A percentile compares a stretch with the other conserved stretches of the same genome.
Conservation (phyloP, 768 basidiomycete species). For the Dioszegia crocea region DNA sequence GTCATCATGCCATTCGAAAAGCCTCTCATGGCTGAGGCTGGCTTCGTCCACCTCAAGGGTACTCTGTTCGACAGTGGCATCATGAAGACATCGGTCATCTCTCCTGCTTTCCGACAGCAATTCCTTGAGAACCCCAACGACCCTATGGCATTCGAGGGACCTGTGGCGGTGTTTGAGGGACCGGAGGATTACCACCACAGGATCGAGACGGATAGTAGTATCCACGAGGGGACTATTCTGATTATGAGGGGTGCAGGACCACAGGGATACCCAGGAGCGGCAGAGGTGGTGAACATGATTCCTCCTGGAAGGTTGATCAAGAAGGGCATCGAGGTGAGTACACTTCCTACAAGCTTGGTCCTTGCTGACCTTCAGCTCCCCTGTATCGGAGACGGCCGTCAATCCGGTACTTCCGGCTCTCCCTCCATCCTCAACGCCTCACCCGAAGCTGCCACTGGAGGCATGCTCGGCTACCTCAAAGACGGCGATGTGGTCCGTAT, state of each 20-base stretch:
- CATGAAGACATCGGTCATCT: constrained; percentile 49
- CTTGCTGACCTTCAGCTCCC: constrained; percentile 25
- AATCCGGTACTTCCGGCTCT: constrained; percentile 45
- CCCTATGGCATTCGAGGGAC: constrained; percentile 49
- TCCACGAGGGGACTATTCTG: constrained; percentile 40
- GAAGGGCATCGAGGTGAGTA: constrained; percentile 41
- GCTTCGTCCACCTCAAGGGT: constrained; percentile 46
- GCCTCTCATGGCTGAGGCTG: constrained; percentile 40
- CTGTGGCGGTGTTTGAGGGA: constrained; percentile 47
- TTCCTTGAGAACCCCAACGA: constrained; percentile 46
- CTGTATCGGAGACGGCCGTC: constrained; percentile 47
- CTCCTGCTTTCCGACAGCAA: constrained; percentile 38
- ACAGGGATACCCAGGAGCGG: constrained; percentile 40
- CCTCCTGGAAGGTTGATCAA: constrained; percentile 45
- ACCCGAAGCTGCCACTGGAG: constrained; percentile 43
- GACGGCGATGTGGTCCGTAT: constrained; percentile 42
- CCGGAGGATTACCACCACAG: constrained; percentile 47
- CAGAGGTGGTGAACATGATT: constrained; percentile 49
- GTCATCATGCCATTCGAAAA: constrained; percentile 42
- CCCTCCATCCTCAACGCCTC: constrained; percentile 49
- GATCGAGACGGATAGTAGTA: constrained; percentile 31
- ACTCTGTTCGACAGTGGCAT: constrained; percentile 47
- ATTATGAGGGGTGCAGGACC: constrained; percentile 49
- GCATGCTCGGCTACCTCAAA: constrained; percentile 40
- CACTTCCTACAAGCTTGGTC: no score